Evolutionary conservation across 345 rosid genomes (phyloP).

Genomic region (rapeseed (Brassica napus)): DNA sequence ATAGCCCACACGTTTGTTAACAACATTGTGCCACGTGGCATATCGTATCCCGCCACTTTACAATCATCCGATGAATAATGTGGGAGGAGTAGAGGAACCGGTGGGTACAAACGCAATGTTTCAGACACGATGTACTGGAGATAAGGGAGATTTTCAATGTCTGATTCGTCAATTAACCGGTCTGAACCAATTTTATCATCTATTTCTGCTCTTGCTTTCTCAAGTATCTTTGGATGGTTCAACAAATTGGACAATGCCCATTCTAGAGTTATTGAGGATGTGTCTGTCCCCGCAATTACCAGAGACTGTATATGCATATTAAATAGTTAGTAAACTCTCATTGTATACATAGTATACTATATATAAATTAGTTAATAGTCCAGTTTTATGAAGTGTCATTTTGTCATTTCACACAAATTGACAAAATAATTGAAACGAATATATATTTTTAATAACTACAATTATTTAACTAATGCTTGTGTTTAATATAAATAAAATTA

Average conservation of each 20-base stretch:
- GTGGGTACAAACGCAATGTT: slow-evolving; percentile 47
- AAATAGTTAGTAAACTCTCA: not conserved
- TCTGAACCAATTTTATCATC: slow-evolving; percentile 37
- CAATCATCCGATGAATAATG: slow-evolving; percentile 47
- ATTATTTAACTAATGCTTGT: no score
- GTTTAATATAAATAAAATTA: no score
- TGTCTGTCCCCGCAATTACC: slow-evolving; percentile 52
- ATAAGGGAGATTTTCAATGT: slow-evolving; percentile 41
- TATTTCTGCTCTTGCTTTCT: slow-evolving; percentile 45
- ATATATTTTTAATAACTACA: no score
- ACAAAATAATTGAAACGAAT: no score
- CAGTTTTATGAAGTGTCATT: no score
- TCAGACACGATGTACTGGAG: slow-evolving; percentile 48
- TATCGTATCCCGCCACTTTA: slow-evolving; percentile 43
- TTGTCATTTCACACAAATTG: no score
- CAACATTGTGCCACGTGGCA: slow-evolving; percentile 48
- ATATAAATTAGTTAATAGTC: not conserved
- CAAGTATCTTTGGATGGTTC: slow-evolving; percentile 42
- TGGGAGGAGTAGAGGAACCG: slow-evolving; percentile 44
- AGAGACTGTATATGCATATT: slow-evolving; percentile 27
- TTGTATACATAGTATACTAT: not conserved
- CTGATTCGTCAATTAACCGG: slow-evolving; percentile 40
- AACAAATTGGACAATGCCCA: slow-evolving; percentile 53
- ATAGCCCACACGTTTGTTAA: slow-evolving; percentile 58
- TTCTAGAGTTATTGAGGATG: slow-evolving; percentile 45